Evolutionary conservation across 306 rosid species (phyloP).

Genomic region (Macrotyloma uniflorum): DNA sequence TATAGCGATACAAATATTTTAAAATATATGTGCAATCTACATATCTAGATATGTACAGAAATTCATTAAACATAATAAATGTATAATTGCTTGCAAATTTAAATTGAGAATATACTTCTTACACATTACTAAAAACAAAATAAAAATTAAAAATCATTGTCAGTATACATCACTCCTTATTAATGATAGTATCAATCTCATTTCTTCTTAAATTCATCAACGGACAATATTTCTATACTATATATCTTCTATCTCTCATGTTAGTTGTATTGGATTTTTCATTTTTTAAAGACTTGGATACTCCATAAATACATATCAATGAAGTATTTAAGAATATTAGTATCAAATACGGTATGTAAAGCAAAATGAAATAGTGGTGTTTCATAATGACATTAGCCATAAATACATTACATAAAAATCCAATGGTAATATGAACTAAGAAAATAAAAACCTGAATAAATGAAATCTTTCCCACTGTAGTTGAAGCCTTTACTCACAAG

Average conservation of each 20-base stretch:
- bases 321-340: too few species aligned
- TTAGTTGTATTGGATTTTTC: too few species aligned
- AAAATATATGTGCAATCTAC: too few species aligned
- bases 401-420: background rate
- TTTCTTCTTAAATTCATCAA: background rate
- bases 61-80: background rate
- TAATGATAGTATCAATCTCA: background rate
- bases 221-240: background rate
- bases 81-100: background rate
- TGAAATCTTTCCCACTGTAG: conserved; percentile 88
- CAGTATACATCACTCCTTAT: background rate
- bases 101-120: too few species aligned
- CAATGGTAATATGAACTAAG: background rate
- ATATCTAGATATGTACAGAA: too few species aligned
- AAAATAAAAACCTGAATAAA: conserved; percentile 78
- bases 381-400: background rate
- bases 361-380: background rate
- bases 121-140: too few species aligned
- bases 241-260: too few species aligned
- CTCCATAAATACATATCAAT: too few species aligned
- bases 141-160: background rate
- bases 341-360: too few species aligned
- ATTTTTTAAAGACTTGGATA: too few species aligned
- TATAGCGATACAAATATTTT: background rate
- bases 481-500: conserved; percentile 83